Conservation (phyloP, 768 basidiomycete genomes). For the Vararia minispora region DNA sequence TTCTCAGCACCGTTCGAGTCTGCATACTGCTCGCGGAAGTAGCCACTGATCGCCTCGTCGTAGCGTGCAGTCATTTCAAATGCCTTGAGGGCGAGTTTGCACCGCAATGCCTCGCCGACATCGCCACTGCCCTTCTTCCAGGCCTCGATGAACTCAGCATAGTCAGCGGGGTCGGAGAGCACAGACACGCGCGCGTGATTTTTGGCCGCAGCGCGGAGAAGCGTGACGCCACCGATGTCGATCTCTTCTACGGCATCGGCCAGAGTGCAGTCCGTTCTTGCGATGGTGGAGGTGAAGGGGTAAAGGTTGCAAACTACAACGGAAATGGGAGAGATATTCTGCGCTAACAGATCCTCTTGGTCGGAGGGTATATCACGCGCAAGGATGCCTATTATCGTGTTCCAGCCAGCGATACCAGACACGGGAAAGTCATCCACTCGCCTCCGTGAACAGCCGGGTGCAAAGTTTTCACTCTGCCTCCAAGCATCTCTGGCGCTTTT, state of each 20-base stretch:
- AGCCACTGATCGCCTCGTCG: conserved; percentile 90
- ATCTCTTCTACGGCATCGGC: conserved; percentile 94
- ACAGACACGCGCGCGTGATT: conserved; percentile 92
- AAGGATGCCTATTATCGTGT: conserved; percentile 63
- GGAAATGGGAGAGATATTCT: conserved; percentile 84
- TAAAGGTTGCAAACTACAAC: conserved; percentile 99
- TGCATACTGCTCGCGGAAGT: conserved; percentile 94
- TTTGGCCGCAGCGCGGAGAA: conserved; percentile 95
- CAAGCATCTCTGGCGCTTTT: conserved; percentile 97
- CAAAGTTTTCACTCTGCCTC: conserved; percentile 95
- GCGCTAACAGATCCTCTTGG: conserved; percentile 70
- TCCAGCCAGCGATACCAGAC: background rate
- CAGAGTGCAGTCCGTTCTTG: conserved; percentile 80
- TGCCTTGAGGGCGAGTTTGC: conserved; percentile 86
- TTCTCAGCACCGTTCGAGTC: conserved; percentile 62
- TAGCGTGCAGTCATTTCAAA: conserved; percentile 95
- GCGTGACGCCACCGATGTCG: conserved; percentile 97
- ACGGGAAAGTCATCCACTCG: conserved; percentile 21
- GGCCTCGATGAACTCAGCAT: conserved; percentile 65
- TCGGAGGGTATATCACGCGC: conserved; percentile 89
- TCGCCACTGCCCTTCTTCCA: conserved; percentile 69
- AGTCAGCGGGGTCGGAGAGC: conserved; percentile 83
- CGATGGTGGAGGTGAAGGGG: conserved; percentile 88
- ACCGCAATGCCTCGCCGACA: conserved; percentile 59
- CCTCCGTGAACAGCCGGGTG: conserved; percentile 98